These are phyloP conservation scores for Flaveria trinervia DNA, from an alignment of 129 eudicot species.

Conservation along the genomic window DNA sequence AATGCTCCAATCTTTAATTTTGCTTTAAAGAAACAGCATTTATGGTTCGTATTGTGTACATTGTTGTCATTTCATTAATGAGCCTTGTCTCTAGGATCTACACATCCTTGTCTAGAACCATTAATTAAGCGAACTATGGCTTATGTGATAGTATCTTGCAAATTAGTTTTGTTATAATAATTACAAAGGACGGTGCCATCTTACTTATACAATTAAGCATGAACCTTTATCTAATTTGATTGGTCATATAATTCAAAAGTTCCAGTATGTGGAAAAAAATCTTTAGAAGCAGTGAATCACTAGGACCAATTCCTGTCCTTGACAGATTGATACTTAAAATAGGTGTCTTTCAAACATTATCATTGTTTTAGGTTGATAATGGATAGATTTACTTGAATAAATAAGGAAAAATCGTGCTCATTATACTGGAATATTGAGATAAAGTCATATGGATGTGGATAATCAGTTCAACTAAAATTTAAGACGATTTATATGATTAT, in stretches of 20 bases:
- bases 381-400: neutral
- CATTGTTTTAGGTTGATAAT: neutral
- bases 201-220: neutral
- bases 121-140: too few species aligned
- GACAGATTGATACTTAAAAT: neutral
- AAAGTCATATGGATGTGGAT: constrained; percentile 2
- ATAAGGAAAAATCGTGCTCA: neutral
- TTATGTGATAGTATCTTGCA: too few species aligned
- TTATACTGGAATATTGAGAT: neutral
- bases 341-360: neutral
- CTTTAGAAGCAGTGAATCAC: neutral
- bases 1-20: neutral
- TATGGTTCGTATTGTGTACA: neutral
- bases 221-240: neutral
- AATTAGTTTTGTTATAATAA: too few species aligned
- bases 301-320: neutral
- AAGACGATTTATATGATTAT: neutral
- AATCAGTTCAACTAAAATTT: neutral
- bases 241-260: neutral
- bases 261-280: neutral
- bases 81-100: neutral
- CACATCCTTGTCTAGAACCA: neutral
- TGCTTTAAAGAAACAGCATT: neutral
- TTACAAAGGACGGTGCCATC: neutral
- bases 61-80: neutral